These are phyloP conservation scores for Kodamaea alishanica DNA, from an alignment of 1,139 yeast genomes.

Conservation along the genomic window DNA sequence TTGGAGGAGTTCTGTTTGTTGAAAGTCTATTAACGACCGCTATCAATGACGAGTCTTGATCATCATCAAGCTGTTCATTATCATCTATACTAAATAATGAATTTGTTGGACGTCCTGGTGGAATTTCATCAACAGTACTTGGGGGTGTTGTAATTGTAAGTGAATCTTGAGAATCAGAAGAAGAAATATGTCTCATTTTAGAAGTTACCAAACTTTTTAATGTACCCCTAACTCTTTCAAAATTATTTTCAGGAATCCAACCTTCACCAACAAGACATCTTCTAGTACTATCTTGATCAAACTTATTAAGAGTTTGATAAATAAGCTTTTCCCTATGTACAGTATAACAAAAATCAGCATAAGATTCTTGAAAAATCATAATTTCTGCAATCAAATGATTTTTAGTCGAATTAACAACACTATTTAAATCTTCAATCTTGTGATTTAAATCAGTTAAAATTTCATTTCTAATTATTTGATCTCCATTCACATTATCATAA, in stretches of 20 bases:
- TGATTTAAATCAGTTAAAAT: slow-evolving; percentile 61
- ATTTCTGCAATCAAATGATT: slow-evolving; percentile 72
- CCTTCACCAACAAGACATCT: slow-evolving; percentile 96
- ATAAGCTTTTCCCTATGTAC: slow-evolving; percentile 71
- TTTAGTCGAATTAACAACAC: slow-evolving; percentile 67
- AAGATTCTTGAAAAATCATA: slow-evolving; percentile 57
- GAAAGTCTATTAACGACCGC: slow-evolving; percentile 73
- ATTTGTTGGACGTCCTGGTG: slow-evolving; percentile 48
- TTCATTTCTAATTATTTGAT: slow-evolving; percentile 44
- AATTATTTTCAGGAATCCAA: slow-evolving; percentile 66
- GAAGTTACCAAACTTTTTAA: background rate
- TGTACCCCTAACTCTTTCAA: slow-evolving; percentile 16
- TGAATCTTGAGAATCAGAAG: slow-evolving; percentile 18
- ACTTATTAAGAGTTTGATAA: slow-evolving; percentile 71
- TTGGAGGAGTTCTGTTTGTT: slow-evolving; percentile 88
- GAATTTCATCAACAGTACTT: slow-evolving; percentile 17
- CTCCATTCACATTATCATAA: slow-evolving; percentile 61
- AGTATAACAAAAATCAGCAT: slow-evolving; percentile 35
- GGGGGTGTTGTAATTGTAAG: slow-evolving; percentile 11
- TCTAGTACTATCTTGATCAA: slow-evolving; percentile 81
- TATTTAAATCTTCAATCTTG: slow-evolving; percentile 41
- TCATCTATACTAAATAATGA: slow-evolving; percentile 44
- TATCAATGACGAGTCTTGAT: slow-evolving; percentile 29
- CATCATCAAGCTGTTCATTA: slow-evolving; percentile 23
- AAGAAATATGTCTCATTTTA: background rate